Evolutionary conservation across 2,329 filamentous ascomycete genomes (phyloP).

Genomic region (Cladosporium oxysporum): DNA sequence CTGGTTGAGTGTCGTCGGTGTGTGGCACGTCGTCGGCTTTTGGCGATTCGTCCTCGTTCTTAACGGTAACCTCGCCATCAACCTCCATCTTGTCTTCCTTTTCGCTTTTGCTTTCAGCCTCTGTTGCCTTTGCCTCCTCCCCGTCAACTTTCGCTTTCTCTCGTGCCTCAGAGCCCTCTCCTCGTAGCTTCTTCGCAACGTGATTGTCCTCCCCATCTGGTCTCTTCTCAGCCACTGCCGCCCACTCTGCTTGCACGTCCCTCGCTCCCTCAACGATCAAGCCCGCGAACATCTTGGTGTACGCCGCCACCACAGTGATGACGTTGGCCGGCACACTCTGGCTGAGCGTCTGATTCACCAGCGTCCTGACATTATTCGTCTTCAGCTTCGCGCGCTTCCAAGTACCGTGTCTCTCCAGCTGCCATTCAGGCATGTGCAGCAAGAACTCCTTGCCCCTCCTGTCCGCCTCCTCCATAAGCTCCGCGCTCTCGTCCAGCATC

Average conservation of each 20-base stretch:
- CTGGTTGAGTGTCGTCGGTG: conserved; percentile 41
- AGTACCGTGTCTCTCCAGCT: conserved; percentile 69
- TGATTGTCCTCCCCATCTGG: conserved; percentile 50
- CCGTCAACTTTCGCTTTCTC: conserved; percentile 16
- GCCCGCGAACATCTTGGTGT: conserved; percentile 75
- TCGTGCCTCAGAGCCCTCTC: conserved; percentile 25
- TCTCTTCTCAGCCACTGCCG: conserved; percentile 54
- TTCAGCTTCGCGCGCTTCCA: conserved; percentile 70
- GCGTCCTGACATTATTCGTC: conserved; percentile 68
- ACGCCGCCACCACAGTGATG: conserved; percentile 72
- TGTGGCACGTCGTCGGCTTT: conserved; percentile 55
- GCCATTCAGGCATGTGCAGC: conserved; percentile 59
- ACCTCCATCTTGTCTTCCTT: conserved; percentile 20
- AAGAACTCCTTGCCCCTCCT: conserved; percentile 46
- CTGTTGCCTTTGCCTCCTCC: conserved; percentile 39
- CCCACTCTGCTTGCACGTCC: conserved; percentile 64
- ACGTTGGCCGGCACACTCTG: conserved; percentile 75
- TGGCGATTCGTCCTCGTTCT: conserved; percentile 14
- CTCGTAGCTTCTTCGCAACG: conserved; percentile 35
- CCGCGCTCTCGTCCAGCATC: conserved; percentile 24
- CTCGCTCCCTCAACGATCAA: conserved; percentile 73
- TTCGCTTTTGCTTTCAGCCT: conserved; percentile 23
- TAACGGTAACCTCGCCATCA: conserved; percentile 1
- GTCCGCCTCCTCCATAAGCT: conserved; percentile 10
- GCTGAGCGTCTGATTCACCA: conserved; percentile 78